Percentiles rank a stretch among this genome's conserved stretches.
These are phyloP conservation scores for Cladophialophora psammophila DNA, from an alignment of 2,329 filamentous ascomycete genomes.

Conservation along the genomic window DNA sequence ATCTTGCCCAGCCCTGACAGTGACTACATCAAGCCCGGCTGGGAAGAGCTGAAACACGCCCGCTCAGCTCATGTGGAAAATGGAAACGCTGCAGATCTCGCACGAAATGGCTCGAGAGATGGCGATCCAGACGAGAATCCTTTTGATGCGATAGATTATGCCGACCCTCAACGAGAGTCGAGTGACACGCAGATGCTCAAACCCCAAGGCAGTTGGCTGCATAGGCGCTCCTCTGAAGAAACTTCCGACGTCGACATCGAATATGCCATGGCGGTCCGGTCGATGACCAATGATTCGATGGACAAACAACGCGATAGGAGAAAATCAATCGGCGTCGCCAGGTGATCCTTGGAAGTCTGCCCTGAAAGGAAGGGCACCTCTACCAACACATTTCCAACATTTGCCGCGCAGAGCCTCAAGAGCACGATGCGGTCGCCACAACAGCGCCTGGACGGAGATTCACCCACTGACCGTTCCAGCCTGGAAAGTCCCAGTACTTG, in stretches of 20 bases:
- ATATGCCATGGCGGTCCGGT: conserved; percentile 38
- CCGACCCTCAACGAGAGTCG: conserved; percentile 32
- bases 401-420: neutral
- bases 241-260: conserved; percentile 37
- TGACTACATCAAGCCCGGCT: conserved; percentile 30
- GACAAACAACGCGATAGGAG: conserved; percentile 29
- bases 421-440: neutral
- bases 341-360: conserved; percentile 13
- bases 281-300: conserved; percentile 37
- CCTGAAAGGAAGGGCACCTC: neutral
- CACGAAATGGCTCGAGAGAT: conserved; percentile 39
- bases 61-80: conserved; percentile 33
- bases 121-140: conserved; percentile 39
- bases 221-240: conserved; percentile 32
- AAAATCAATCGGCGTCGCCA: conserved; percentile 23
- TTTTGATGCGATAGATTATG: conserved; percentile 36
- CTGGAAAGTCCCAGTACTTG: neutral
- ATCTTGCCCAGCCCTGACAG: conserved; percentile 32
- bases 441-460: neutral
- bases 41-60: conserved; percentile 32
- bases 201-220: conserved; percentile 31
- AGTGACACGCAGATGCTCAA: conserved; percentile 36
- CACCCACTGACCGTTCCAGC: neutral
- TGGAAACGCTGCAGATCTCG: conserved; percentile 22
- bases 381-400: neutral